phyloP scores from a whole-genome alignment of 2,329 filamentous ascomycete genomes.

The Xenosphaeropsis pyriputrescens region DNA sequence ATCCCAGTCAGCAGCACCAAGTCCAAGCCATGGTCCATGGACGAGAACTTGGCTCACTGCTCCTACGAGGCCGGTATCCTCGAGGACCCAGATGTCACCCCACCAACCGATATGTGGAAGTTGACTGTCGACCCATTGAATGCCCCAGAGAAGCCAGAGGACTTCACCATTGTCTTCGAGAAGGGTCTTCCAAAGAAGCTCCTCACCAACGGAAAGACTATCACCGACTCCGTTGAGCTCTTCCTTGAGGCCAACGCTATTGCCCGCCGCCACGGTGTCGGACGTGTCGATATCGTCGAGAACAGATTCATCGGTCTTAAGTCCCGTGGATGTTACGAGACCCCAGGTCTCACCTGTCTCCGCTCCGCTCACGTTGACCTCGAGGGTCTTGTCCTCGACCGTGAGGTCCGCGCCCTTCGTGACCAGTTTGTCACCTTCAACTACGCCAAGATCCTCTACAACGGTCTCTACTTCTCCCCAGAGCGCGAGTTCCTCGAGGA shows the following conservation, averaged over 20 bases:
- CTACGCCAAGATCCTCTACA: slow-evolving; percentile 43
- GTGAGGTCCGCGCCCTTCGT: slow-evolving; percentile 52
- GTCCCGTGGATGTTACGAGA: slow-evolving; percentile 69
- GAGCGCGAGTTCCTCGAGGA: slow-evolving; percentile 60
- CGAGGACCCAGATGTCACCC: slow-evolving; percentile 47
- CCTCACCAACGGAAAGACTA: slow-evolving; percentile 38
- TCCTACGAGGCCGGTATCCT: slow-evolving; percentile 68
- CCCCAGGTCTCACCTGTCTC: slow-evolving; percentile 34
- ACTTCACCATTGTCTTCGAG: slow-evolving; percentile 59
- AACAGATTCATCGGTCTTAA: slow-evolving; percentile 72
- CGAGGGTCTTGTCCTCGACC: slow-evolving; percentile 53
- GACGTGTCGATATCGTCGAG: slow-evolving; percentile 72
- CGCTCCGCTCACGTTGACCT: slow-evolving; percentile 32
- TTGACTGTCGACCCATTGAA: slow-evolving; percentile 52
- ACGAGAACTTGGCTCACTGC: slow-evolving; percentile 63
- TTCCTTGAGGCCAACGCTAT: slow-evolving; percentile 61
- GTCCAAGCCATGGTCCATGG: slow-evolving; percentile 53
- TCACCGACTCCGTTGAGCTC: slow-evolving; percentile 56
- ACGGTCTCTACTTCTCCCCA: slow-evolving; percentile 51
- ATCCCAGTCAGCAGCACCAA: slow-evolving; percentile 64
- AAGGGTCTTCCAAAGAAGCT: slow-evolving; percentile 63
- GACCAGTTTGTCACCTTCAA: slow-evolving; percentile 56
- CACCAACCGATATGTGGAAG: slow-evolving; percentile 72
- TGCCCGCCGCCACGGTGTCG: slow-evolving; percentile 58
- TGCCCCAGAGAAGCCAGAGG: slow-evolving; percentile 55